Evolutionary conservation across 495 filamentous ascomycete species (phyloP), one percentile per base, ranked within the genome.

Genomic region (Friedmanniomyces endolithicus): DNA sequence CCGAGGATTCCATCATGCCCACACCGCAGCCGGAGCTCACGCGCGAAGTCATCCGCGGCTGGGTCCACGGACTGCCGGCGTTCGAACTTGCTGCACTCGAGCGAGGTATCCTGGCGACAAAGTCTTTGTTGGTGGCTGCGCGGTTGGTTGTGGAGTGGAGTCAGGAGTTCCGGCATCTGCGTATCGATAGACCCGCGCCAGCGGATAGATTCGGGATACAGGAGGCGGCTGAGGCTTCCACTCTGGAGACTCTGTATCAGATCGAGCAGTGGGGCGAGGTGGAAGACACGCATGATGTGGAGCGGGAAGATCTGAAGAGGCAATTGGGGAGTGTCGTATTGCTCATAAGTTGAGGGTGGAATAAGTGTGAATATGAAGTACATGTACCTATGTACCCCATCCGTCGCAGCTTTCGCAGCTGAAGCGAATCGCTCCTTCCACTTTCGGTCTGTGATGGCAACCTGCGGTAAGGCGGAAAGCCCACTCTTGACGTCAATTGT

Each of bases 221-320:
- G 51, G 77, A 94, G 65, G 90, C 89, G 16, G 81, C 86, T 2
- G 72, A 79, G 67, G 81, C 88, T 23, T 82, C 83, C 3, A 94
- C 79, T 58, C 60, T 92, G 20, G 92, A 98, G 74, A 87, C 95
- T 17, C 75, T 76, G 58, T 96, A 87, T 84, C 92, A 98, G 77
- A 94, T 85, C 6, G 72, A 79, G 16, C 77, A 81, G 71, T 97
- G 92, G 89, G 92, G 92, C 1, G 89, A 94, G 72, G 92, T 98
- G 2, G 94, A 98, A 70, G 92, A 98, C 71, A 94, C 89, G 39
- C 94, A 98, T 70, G 92, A 98, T 79, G 92, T 98, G 1, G 83
- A 95, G 63, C 88, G 81, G 68, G 92, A 94, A 71, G 92, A 98
- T 71, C 40, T 97, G 61, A 78, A 77, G 68, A 77, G 92, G 60